Conservation (phyloP, 2,329 filamentous ascomycete genomes). For the Arthrobotrys pseudoclavata region DNA sequence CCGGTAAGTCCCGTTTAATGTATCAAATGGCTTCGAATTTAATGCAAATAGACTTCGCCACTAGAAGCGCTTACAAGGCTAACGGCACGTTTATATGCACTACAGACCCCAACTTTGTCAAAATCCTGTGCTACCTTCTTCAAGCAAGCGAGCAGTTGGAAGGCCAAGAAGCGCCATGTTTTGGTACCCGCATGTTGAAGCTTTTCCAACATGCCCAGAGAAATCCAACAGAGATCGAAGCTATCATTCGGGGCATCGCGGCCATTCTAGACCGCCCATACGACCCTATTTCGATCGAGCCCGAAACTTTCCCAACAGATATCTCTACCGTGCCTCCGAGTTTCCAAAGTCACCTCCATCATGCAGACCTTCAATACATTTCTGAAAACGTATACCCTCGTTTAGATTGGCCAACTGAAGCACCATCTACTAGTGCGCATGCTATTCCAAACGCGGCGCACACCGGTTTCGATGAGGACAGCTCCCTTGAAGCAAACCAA, state of each 20-base stretch:
- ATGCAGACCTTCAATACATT: slow-evolving; percentile 27
- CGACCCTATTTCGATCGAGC: slow-evolving; percentile 34
- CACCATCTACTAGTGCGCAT: slow-evolving; percentile 12
- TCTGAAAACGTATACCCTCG: slow-evolving; percentile 36
- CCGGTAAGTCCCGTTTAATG: slow-evolving; percentile 42
- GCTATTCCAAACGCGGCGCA: slow-evolving; percentile 41
- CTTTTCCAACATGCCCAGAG: slow-evolving; percentile 55
- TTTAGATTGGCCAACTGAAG: slow-evolving; percentile 32
- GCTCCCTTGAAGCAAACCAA: slow-evolving; percentile 26
- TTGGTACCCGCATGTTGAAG: slow-evolving; percentile 55
- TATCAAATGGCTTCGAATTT: slow-evolving; percentile 2
- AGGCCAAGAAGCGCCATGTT: slow-evolving; percentile 56
- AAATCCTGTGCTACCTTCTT: slow-evolving; percentile 48
- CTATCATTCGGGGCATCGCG: slow-evolving; percentile 42
- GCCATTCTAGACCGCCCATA: slow-evolving; percentile 50
- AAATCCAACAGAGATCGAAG: slow-evolving; percentile 54
- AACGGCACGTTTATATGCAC: slow-evolving; percentile 24
- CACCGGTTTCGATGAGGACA: slow-evolving; percentile 16
- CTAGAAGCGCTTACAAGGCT: slow-evolving; percentile 29
- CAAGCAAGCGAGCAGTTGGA: slow-evolving; percentile 51
- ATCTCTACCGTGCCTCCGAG: slow-evolving; percentile 17
- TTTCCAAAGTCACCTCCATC: slow-evolving; percentile 29
- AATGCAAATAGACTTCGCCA: slow-evolving; percentile 11
- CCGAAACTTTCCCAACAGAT: slow-evolving; percentile 27
- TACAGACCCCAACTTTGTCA: slow-evolving; percentile 49